Evolutionary conservation across 345 rosid genomes (phyloP).

Genomic region (Theobroma cacao): DNA sequence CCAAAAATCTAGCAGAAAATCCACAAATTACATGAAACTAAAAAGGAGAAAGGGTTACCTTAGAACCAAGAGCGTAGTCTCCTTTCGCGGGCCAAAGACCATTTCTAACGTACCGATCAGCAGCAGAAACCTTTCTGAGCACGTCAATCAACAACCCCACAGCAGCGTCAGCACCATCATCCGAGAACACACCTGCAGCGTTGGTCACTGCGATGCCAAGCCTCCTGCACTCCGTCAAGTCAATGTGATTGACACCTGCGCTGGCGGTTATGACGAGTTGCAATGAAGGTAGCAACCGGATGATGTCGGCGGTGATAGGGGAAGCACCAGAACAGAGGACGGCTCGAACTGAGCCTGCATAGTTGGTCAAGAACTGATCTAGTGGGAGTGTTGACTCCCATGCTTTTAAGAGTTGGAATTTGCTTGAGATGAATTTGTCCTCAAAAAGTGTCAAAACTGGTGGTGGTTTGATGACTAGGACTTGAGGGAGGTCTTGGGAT

Average conservation of each 20-base stretch:
- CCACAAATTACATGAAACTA: neutral
- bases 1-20: neutral
- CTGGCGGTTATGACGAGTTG: constrained; percentile 27
- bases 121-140: constrained; percentile 22
- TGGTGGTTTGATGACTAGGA: neutral
- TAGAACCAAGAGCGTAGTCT: constrained; percentile 32
- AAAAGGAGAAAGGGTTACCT: constrained; percentile 20
- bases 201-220: constrained; percentile 26
- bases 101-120: constrained; percentile 20
- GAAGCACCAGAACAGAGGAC: constrained; percentile 16
- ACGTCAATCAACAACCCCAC: constrained; percentile 34
- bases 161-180: constrained; percentile 31
- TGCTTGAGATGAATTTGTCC: constrained; percentile 7
- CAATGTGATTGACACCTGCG: constrained; percentile 30
- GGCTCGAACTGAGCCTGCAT: constrained; percentile 23
- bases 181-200: constrained; percentile 17
- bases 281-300: constrained; percentile 23
- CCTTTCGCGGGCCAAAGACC: constrained; percentile 26
- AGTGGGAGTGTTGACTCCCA: constrained; percentile 10
- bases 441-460: neutral
- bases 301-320: constrained; percentile 24
- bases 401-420: constrained; percentile 8
- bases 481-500: neutral
- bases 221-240: constrained; percentile 28
- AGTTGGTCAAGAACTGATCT: constrained; percentile 5